phyloP scores from a whole-genome alignment of 306 rosid genomes.

The Canavalia ensiformis region DNA sequence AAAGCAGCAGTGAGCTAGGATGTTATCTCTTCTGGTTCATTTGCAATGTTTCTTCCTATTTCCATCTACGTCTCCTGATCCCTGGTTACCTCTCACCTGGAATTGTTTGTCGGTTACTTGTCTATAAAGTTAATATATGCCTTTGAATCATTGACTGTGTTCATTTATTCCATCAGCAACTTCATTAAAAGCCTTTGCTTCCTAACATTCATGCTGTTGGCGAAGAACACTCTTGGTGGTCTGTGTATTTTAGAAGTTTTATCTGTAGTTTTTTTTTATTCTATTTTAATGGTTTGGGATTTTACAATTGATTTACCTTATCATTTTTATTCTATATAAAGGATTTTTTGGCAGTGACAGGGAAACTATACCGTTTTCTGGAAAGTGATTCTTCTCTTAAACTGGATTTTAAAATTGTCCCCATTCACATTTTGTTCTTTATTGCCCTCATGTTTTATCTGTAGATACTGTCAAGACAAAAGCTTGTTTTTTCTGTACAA shows the following conservation, averaged over 20 bases:
- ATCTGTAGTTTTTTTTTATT: conserved; percentile 27
- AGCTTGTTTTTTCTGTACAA: not conserved
- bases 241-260: not conserved
- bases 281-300: conserved; percentile 24
- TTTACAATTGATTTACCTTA: conserved; percentile 11
- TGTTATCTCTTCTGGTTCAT: conserved; percentile 12
- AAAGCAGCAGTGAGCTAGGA: not conserved
- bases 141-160: conserved; percentile 20
- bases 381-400: conserved; percentile 20
- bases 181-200: conserved; percentile 35
- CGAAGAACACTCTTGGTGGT: conserved; percentile 29
- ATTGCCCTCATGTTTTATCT: not conserved
- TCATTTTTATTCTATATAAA: not conserved
- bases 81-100: not conserved
- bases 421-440: conserved; percentile 27
- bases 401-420: conserved; percentile 20
- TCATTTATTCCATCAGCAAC: conserved; percentile 23
- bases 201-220: conserved; percentile 21
- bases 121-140: not conserved
- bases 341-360: conserved; percentile 19
- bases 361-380: conserved; percentile 17
- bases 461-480: conserved; percentile 3
- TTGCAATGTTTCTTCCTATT: not conserved
- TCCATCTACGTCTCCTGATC: conserved; percentile 12
- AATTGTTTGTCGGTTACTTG: conserved; percentile 8